These are phyloP conservation scores for Asterochloris erici DNA, from an alignment of 139 green algal genomes.

Conservation along the genomic window DNA sequence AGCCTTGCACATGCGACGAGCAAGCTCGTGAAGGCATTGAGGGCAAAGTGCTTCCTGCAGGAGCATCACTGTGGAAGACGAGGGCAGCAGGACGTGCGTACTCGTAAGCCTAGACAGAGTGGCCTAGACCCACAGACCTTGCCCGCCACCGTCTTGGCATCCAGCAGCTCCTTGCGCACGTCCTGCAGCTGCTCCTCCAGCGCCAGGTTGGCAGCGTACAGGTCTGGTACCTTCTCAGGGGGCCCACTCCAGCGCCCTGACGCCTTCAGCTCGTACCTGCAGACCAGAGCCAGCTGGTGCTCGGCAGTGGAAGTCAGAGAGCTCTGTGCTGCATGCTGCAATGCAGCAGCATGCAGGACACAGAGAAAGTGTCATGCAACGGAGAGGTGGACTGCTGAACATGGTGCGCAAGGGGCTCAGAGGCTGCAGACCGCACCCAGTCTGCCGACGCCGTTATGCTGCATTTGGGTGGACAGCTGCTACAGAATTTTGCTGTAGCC, in stretches of 20 bases:
- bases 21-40: too few species aligned
- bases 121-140: neutral
- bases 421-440: too few species aligned
- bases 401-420: too few species aligned
- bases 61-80: too few species aligned
- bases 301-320: neutral
- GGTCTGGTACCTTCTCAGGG: conserved; percentile 57
- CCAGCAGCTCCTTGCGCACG: neutral
- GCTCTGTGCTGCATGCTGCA: neutral
- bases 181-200: conserved; percentile 13
- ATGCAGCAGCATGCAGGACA: neutral
- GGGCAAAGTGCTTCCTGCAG: too few species aligned
- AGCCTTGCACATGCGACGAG: too few species aligned
- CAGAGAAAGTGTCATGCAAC: neutral
- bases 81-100: too few species aligned
- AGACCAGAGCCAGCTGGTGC: neutral
- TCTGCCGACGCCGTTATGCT: too few species aligned
- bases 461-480: too few species aligned
- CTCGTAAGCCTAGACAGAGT: neutral
- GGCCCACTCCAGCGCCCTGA: conserved; percentile 37
- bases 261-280: conserved; percentile 68
- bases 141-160: conserved; percentile 7
- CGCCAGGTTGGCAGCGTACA: conserved; percentile 19
- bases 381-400: too few species aligned
- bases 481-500: too few species aligned